A percentile compares a stretch with the other conserved stretches of the same genome.
phyloP scores from a whole-genome alignment of 1,284 basidiomycete genomes.

The Coniferiporia weirii region DNA sequence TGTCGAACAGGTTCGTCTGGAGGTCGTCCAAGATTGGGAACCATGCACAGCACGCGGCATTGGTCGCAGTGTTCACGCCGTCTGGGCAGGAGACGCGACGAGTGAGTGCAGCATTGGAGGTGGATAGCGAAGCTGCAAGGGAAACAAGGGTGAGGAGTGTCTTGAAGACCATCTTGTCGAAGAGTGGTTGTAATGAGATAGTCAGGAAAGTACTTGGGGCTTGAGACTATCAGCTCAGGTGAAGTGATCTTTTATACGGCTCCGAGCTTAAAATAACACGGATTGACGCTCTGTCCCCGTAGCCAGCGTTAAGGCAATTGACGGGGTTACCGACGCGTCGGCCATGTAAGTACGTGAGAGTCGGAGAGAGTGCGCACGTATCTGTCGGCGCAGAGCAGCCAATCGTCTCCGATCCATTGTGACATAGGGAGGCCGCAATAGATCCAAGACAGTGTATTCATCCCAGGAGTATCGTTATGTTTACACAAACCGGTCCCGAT shows the following conservation, averaged over 20 bases:
- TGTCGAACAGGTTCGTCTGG: conserved; percentile 37
- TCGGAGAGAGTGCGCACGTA: background rate
- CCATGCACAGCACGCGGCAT: conserved; percentile 36
- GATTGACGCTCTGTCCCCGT: background rate
- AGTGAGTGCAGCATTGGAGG: conserved; percentile 25
- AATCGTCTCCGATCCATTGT: background rate
- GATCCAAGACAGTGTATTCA: background rate
- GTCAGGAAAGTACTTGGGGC: background rate
- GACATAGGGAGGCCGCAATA: background rate
- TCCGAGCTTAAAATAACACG: background rate
- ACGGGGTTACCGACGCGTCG: background rate
- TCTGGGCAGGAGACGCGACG: conserved; percentile 33
- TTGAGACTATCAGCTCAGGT: background rate
- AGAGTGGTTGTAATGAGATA: background rate
- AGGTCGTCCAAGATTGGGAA: conserved; percentile 36
- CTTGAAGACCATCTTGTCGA: conserved; percentile 26
- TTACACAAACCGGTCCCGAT: background rate
- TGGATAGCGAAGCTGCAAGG: conserved; percentile 17
- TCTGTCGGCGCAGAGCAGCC: background rate
- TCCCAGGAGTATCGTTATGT: background rate
- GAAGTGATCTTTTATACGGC: background rate
- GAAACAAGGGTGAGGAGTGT: conserved; percentile 23
- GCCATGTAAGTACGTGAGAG: background rate
- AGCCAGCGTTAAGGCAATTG: background rate
- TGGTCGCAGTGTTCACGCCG: conserved; percentile 30